Evolutionary conservation across 2,329 filamentous ascomycete genomes (phyloP).

Genomic region (Curvularia lunata): DNA sequence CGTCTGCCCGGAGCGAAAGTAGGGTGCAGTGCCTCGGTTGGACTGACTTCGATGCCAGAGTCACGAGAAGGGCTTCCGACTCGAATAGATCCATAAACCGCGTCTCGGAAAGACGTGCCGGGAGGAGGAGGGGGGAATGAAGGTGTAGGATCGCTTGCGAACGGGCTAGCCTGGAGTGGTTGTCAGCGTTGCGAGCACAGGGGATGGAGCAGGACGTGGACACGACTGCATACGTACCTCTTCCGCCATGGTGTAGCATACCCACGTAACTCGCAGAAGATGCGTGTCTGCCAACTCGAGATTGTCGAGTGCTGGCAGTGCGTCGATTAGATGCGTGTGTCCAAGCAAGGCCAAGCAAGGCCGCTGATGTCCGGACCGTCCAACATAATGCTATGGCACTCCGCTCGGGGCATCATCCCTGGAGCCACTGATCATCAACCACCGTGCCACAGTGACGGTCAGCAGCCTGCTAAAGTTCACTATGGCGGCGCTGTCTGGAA

Average conservation of each 20-base stretch:
- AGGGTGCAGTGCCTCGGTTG: slow-evolving; percentile 11
- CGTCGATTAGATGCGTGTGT: not conserved
- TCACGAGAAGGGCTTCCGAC: slow-evolving; percentile 14
- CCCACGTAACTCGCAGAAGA: not conserved
- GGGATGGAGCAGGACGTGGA: not conserved
- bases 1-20: slow-evolving; percentile 23
- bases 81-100: slow-evolving; percentile 21
- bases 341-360: slow-evolving; percentile 4
- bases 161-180: slow-evolving; percentile 12
- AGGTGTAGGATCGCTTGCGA: not conserved
- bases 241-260: slow-evolving; percentile 27
- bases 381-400: slow-evolving; percentile 12
- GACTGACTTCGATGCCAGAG: slow-evolving; percentile 22
- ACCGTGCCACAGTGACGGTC: not conserved
- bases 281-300: slow-evolving; percentile 2
- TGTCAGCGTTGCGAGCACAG: slow-evolving; percentile 7
- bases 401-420: slow-evolving; percentile 14
- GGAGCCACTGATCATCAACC: not conserved
- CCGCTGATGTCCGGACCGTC: slow-evolving; percentile 5
- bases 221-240: slow-evolving; percentile 12
- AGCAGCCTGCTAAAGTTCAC: not conserved
- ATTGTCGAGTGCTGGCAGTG: not conserved
- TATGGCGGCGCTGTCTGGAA: too few species aligned
- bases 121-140: not conserved
- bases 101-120: slow-evolving; percentile 13